Evolutionary conservation across 192 early-diverging fungal genomes (phyloP).

Genomic region (Powellomyces hirtus): DNA sequence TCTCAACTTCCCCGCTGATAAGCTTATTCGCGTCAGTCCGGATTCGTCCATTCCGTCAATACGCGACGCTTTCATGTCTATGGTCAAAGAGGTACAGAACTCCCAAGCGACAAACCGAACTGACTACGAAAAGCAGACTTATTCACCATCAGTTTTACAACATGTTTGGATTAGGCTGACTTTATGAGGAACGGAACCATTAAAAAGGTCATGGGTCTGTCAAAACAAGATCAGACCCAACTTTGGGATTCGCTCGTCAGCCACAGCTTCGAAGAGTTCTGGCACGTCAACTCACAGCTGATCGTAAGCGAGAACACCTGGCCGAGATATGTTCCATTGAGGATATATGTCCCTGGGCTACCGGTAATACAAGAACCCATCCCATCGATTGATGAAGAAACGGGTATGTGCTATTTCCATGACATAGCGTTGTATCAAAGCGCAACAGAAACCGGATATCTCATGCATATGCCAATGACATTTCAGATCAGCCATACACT

Average conservation of each 20-base stretch:
- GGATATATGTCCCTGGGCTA: constrained; percentile 57
- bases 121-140: not conserved
- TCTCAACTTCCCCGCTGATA: constrained; percentile 66
- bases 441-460: not conserved
- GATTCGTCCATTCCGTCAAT: constrained; percentile 53
- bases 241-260: constrained; percentile 67
- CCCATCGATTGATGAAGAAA: constrained; percentile 44
- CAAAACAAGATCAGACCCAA: constrained; percentile 76
- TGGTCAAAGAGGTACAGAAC: constrained; percentile 85
- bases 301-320: constrained; percentile 41
- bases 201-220: constrained; percentile 83
- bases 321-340: constrained; percentile 55
- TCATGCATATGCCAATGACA: not conserved
- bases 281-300: constrained; percentile 62
- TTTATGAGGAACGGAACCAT: constrained; percentile 78
- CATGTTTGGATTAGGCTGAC: constrained; percentile 64
- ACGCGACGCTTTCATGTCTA: constrained; percentile 82
- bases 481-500: constrained; percentile 22
- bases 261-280: constrained; percentile 43
- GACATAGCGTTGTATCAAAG: not conserved
- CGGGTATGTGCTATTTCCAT: not conserved
- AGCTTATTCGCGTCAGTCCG: constrained; percentile 50
- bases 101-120: not conserved
- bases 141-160: not conserved
- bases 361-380: constrained; percentile 64